Conservation (phyloP, 805 yeast species). For the Pichia nakasei region DNA sequence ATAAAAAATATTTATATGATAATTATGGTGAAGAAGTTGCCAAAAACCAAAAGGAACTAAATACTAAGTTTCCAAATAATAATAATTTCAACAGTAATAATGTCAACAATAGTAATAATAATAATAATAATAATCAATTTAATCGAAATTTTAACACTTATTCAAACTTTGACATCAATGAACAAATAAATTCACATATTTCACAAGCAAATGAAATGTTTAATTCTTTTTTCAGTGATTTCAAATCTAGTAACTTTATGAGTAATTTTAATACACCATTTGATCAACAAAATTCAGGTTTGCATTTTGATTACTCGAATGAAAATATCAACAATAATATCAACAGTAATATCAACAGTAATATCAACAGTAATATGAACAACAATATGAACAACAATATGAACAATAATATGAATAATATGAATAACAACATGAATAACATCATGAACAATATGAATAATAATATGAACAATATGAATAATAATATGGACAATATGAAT, state of each 20-base stretch:
- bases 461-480: background rate
- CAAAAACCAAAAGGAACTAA: constrained; percentile 12
- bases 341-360: background rate
- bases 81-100: constrained; percentile 1
- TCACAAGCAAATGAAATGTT: background rate
- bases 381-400: background rate
- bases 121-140: background rate
- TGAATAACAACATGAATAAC: background rate
- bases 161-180: background rate
- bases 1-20: constrained; percentile 43
- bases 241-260: background rate
- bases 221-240: constrained; percentile 1
- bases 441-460: background rate
- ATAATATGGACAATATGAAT: background rate
- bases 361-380: background rate
- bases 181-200: background rate
- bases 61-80: constrained; percentile 3
- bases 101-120: background rate
- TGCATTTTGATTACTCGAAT: background rate
- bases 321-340: background rate
- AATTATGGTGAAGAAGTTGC: constrained; percentile 38
- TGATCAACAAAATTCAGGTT: background rate
- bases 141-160: background rate
- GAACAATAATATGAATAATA: background rate
- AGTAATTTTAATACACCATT: background rate